Base-by-base conservation (phyloP, 495 filamentous ascomycete genomes). In the Physcia stellaris region DNA sequence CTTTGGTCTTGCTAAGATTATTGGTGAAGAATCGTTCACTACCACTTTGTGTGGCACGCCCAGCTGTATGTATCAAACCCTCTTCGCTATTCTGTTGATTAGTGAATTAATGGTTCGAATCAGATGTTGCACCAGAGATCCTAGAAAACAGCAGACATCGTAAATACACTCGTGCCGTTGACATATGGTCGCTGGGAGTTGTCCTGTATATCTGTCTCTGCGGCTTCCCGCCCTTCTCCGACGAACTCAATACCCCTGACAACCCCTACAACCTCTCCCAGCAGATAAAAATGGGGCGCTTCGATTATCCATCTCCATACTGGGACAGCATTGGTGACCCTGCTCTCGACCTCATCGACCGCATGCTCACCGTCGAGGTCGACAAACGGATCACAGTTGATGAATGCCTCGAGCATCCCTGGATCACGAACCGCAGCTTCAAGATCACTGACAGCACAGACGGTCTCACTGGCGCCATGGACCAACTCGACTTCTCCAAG, bases 161-260 rank as follows among this genome's bases (percentile, higher is more conserved):
- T 33, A 80, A 79, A 52, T 99, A 99, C 57, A 92, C 85, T 24
- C 86, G 85, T 46, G 87, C 88, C 11, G 92, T 96, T 19, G 92
- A 99, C 57, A 68, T 96, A 36, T 99, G 92, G 92, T 93, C 86
- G 0, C 72, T 96, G 12, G 92, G 92, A 10, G 92, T 99, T 7
- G 92, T 96, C n/a, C 72, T 99, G 16, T 99, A 99, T 58, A 96
- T 99, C 47, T 96, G 87, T 53, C 75, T 99, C 11, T 99, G 92
- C 54, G 92, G 92, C 3, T 99, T 96, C 49, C 90, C 92, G 3
- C 92, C 92, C 0, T 99, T 99, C 62, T 86, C 80, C 2, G 92
- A 96, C 46, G 92, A 99, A 57, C 75, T 96, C 1, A 80, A 71
- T 49, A 80, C 75, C 4, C 40, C 56, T 4, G 75, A 84, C 29